A percentile compares a stretch with the other conserved stretches of the same genome.
Evolutionary conservation across 1,139 yeast species (phyloP).

Genomic region (Kluyveromyces sp.): DNA sequence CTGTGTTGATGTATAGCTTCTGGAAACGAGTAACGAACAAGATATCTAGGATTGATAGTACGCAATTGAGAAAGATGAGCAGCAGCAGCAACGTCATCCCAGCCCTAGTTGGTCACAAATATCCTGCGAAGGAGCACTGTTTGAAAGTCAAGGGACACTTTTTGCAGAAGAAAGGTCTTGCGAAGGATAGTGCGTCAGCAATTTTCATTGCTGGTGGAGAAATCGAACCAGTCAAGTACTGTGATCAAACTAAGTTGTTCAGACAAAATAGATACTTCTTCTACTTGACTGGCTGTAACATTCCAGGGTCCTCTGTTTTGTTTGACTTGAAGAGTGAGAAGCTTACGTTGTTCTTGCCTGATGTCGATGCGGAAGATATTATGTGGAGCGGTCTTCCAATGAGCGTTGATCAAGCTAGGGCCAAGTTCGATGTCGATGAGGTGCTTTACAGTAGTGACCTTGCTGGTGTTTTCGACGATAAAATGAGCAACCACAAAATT

Average conservation of each 20-base stretch:
- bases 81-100: slow-evolving; percentile 1
- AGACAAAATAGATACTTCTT: slow-evolving; percentile 88
- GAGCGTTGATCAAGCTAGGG: slow-evolving; percentile 53
- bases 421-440: slow-evolving; percentile 70
- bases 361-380: slow-evolving; percentile 78
- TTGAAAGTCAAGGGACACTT: slow-evolving; percentile 43
- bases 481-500: slow-evolving; percentile 21
- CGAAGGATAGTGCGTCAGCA: slow-evolving; percentile 19
- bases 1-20: slow-evolving; percentile 3
- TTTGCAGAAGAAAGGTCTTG: slow-evolving; percentile 17
- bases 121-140: slow-evolving; percentile 74
- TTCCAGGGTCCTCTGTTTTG: slow-evolving; percentile 68
- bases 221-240: slow-evolving; percentile 57
- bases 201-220: slow-evolving; percentile 60
- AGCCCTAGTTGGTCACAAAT: slow-evolving; percentile 25
- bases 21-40: neutral
- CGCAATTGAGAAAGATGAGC: neutral
- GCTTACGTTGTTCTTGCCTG: slow-evolving; percentile 69
- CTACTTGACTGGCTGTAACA: slow-evolving; percentile 77
- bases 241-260: slow-evolving; percentile 71
- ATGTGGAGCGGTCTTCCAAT: slow-evolving; percentile 96
- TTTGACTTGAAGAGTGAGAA: slow-evolving; percentile 48
- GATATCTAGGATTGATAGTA: neutral
- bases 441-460: slow-evolving; percentile 55
- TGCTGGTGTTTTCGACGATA: slow-evolving; percentile 27